These are phyloP conservation scores for Aureobasidium sp. DNA, from an alignment of 2,329 filamentous ascomycete species.

Conservation along the genomic window DNA sequence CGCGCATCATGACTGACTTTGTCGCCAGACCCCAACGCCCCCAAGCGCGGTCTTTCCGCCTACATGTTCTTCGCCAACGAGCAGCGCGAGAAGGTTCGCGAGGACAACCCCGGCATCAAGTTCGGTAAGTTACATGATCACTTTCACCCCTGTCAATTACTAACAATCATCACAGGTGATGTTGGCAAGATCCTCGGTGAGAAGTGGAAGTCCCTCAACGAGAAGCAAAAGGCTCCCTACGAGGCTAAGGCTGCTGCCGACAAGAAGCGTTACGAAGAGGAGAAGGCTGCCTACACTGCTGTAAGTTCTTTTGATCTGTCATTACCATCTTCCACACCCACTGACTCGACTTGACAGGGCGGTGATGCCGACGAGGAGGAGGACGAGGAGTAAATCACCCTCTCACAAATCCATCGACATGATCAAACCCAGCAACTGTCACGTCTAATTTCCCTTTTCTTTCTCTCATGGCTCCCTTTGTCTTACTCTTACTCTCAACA, in stretches of 20 bases:
- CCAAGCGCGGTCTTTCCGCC: conserved; percentile 97
- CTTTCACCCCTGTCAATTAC: neutral
- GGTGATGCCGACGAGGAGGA: conserved; percentile 30
- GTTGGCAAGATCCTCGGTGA: conserved; percentile 97
- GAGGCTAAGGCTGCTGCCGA: conserved; percentile 94
- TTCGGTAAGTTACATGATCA: conserved; percentile 57
- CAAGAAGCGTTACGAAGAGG: conserved; percentile 98
- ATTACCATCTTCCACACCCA: neutral
- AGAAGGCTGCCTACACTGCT: conserved; percentile 83
- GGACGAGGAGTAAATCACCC: conserved; percentile 29
- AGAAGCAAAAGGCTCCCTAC: conserved; percentile 88
- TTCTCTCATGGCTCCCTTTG: conserved; percentile 9
- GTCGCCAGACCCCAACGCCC: conserved; percentile 79
- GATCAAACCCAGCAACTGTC: conserved; percentile 11
- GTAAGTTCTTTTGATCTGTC: conserved; percentile 47
- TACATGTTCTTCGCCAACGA: conserved; percentile 99
- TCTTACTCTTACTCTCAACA: conserved; percentile 14
- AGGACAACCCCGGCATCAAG: conserved; percentile 95
- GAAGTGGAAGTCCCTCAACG: conserved; percentile 94
- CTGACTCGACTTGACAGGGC: conserved; percentile 22
- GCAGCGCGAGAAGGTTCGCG: conserved; percentile 94
- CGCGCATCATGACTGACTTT: conserved; percentile 3
- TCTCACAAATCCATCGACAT: conserved; percentile 1
- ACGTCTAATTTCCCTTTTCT: conserved; percentile 12
- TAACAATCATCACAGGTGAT: conserved; percentile 54